Conservation (phyloP, 805 yeast genomes). For the Monosporozyma aquatica region DNA sequence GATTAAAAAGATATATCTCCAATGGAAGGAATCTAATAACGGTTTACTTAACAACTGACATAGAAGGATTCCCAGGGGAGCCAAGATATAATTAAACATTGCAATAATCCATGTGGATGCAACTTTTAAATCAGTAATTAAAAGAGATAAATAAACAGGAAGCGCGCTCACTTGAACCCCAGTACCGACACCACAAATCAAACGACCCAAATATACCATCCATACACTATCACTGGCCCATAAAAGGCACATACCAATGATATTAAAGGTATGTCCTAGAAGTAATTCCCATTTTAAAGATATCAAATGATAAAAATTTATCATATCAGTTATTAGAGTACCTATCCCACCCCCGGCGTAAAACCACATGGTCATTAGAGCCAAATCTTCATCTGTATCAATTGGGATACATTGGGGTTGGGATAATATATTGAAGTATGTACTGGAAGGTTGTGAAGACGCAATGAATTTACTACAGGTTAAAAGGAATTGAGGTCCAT, state of each 20-base stretch:
- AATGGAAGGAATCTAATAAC: constrained; percentile 4
- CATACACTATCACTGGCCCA: neutral
- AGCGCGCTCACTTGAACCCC: constrained; percentile 73
- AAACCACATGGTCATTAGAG: constrained; percentile 58
- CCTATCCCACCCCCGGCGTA: constrained; percentile 79
- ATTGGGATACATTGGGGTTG: constrained; percentile 49
- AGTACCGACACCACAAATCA: constrained; percentile 69
- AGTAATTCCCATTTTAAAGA: neutral
- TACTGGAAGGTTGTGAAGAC: neutral
- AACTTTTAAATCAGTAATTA: neutral
- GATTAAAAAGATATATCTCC: constrained; percentile 6
- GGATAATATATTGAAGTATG: constrained; percentile 31
- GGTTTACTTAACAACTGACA: constrained; percentile 55
- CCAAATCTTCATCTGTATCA: constrained; percentile 53
- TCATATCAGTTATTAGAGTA: constrained; percentile 31
- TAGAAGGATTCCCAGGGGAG: constrained; percentile 56
- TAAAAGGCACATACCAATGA: neutral
- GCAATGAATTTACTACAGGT: constrained; percentile 36
- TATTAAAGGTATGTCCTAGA: neutral
- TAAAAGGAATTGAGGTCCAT: constrained; percentile 27
- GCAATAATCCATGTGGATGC: neutral
- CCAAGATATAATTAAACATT: neutral
- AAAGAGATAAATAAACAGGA: constrained; percentile 41
- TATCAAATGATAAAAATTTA: constrained; percentile 2
- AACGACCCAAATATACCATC: constrained; percentile 41